phyloP scores from a whole-genome alignment of 305 asterid species.

The Fraxinus latifolia region DNA sequence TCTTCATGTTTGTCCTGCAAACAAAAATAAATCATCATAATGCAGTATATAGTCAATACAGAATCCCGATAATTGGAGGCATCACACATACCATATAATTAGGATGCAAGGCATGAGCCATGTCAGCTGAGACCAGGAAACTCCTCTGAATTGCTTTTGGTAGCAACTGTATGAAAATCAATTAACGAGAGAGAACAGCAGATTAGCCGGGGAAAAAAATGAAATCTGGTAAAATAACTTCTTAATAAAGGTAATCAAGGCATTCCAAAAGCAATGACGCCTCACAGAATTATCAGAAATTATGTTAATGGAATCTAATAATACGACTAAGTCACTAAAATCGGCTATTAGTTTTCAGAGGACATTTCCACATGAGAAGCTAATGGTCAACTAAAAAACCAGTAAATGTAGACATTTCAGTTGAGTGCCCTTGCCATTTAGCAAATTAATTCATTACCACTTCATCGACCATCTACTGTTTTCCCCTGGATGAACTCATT shows the following conservation, averaged over 20 bases:
- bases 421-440: not conserved
- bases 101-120: constrained; percentile 99
- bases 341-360: not conserved
- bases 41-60: not conserved
- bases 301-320: not conserved
- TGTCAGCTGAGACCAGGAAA: constrained; percentile 90
- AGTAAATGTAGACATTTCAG: not conserved
- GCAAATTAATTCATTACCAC: not conserved
- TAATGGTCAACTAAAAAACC: not conserved
- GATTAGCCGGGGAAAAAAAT: not conserved
- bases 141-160: constrained; percentile 79
- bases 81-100: constrained; percentile 64
- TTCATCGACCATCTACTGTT: not conserved
- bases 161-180: constrained; percentile 33
- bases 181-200: not conserved
- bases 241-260: not conserved
- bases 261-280: not conserved
- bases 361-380: not conserved
- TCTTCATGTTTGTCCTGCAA: constrained; percentile 94
- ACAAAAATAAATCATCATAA: constrained; percentile 7
- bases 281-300: not conserved
- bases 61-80: not conserved
- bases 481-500: not conserved
- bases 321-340: not conserved
- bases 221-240: not conserved